These are phyloP conservation scores for Phytophthora podocarpi DNA, from an alignment of 352 stramenopile species.

Conservation along the genomic window DNA sequence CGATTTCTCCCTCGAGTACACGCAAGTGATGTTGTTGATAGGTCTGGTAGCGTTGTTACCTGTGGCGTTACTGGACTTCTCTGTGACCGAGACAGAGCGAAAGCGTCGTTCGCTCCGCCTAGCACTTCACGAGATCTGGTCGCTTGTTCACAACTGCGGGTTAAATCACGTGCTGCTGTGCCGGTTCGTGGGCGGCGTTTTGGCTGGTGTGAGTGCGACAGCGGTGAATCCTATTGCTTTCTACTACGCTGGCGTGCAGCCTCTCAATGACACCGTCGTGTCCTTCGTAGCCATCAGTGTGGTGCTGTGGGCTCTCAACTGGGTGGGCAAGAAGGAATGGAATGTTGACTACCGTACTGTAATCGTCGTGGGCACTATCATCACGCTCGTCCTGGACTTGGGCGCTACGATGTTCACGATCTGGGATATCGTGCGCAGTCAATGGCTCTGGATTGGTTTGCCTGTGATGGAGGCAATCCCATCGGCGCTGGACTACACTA, in stretches of 20 bases:
- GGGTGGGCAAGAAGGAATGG: constrained; percentile 48
- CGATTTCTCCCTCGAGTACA: constrained; percentile 57
- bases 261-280: constrained; percentile 61
- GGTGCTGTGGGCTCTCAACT: constrained; percentile 35
- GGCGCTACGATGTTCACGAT: constrained; percentile 56
- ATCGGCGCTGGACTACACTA: constrained; percentile 57
- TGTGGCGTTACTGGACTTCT: constrained; percentile 34
- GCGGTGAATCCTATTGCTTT: constrained; percentile 49
- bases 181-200: constrained; percentile 47
- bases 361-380: constrained; percentile 39
- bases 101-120: constrained; percentile 26
- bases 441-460: constrained; percentile 73
- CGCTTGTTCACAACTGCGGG: constrained; percentile 39
- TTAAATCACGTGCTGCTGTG: constrained; percentile 48
- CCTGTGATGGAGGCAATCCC: constrained; percentile 61
- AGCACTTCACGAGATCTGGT: constrained; percentile 39
- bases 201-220: constrained; percentile 42
- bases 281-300: constrained; percentile 45
- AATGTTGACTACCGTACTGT: constrained; percentile 46
- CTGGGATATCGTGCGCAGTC: constrained; percentile 63
- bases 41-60: constrained; percentile 35
- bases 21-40: constrained; percentile 49
- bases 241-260: constrained; percentile 58
- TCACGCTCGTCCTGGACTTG: constrained; percentile 47
- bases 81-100: constrained; percentile 21